These are phyloP conservation scores for Vitis labrusca DNA, from an alignment of 164 flowering plant genomes.

Conservation along the genomic window DNA sequence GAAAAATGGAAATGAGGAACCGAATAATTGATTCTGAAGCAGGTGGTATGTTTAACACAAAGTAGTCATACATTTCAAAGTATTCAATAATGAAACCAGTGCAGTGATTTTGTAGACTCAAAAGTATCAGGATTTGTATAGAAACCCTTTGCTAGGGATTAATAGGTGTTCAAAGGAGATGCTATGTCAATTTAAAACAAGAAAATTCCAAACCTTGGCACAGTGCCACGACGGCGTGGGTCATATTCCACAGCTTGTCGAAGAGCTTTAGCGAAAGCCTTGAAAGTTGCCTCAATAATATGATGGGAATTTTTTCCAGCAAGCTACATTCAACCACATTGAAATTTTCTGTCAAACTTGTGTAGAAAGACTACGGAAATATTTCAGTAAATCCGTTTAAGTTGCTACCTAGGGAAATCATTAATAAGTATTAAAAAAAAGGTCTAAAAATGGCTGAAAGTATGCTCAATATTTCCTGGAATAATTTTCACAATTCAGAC, in stretches of 20 bases:
- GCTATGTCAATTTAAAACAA: not conserved
- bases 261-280: slow-evolving; percentile 99
- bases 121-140: not conserved
- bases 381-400: too few relatives aligned
- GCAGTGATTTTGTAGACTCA: not conserved
- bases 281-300: slow-evolving; percentile 97
- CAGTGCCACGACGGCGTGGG: slow-evolving; percentile 69
- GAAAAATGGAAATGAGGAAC: not conserved
- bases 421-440: too few relatives aligned
- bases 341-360: not conserved
- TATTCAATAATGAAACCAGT: not conserved
- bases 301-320: slow-evolving; percentile 98
- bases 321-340: slow-evolving; percentile 48
- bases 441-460: too few relatives aligned
- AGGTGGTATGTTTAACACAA: not conserved
- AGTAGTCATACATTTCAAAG: not conserved
- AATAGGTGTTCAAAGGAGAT: not conserved
- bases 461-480: too few relatives aligned
- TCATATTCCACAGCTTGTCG: slow-evolving; percentile 94
- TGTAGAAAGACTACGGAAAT: too few relatives aligned
- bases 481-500: too few relatives aligned
- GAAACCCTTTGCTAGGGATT: not conserved
- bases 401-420: too few relatives aligned
- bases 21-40: not conserved
- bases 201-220: slow-evolving; percentile 67